Percentiles rank a stretch among this genome's conserved stretches.
Evolutionary conservation across 2,329 filamentous ascomycete genomes (phyloP).

Genomic region (Neonectria punicea): DNA sequence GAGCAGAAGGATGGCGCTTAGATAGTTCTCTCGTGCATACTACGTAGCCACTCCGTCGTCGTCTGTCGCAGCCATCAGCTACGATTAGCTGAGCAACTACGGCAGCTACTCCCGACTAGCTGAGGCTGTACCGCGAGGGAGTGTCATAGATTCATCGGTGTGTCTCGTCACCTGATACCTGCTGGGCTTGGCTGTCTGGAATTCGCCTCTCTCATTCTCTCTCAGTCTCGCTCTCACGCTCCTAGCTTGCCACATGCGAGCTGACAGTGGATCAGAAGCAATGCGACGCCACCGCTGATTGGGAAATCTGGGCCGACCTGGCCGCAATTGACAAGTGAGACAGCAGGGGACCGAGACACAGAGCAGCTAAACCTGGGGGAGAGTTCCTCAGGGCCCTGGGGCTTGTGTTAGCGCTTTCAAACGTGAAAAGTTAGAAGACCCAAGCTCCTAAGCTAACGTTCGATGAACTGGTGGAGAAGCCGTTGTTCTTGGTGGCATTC

Average conservation of each 20-base stretch:
- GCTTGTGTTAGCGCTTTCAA: conserved; percentile 1
- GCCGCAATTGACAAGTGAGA: background rate
- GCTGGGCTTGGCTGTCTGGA: background rate
- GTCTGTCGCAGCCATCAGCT: background rate
- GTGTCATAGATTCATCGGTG: conserved; percentile 18
- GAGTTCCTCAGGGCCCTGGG: conserved; percentile 1
- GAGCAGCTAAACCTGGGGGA: background rate
- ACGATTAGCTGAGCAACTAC: background rate
- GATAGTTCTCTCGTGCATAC: conserved; percentile 12
- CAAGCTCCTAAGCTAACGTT: background rate
- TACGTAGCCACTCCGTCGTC: background rate
- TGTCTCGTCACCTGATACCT: conserved; percentile 1
- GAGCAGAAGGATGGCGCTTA: background rate
- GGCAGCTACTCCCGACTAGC: conserved; percentile 9
- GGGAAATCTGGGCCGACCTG: background rate
- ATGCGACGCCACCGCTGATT: background rate
- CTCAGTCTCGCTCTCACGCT: background rate
- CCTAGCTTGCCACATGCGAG: background rate
- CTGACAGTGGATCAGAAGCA: background rate
- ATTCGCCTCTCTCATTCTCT: background rate
- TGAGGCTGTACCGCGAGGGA: conserved; percentile 6
- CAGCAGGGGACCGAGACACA: background rate
- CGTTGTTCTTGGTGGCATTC: background rate
- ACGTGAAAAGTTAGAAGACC: background rate
- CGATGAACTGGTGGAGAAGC: conserved; percentile 7